These are phyloP conservation scores for Plantago ovata DNA, from an alignment of 257 asterid genomes.

Conservation along the genomic window DNA sequence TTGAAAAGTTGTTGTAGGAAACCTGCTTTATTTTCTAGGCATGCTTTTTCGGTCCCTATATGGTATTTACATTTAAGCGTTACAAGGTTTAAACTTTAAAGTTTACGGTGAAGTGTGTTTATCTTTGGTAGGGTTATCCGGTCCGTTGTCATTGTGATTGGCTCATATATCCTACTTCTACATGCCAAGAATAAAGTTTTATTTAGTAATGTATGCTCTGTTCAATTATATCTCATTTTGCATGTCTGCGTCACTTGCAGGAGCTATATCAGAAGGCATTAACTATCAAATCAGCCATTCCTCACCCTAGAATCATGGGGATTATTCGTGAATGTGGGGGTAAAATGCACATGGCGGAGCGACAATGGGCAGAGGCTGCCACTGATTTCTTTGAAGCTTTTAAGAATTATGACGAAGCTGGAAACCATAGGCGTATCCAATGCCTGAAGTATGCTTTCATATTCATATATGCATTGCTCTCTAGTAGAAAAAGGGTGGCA, in stretches of 20 bases:
- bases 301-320: constrained; percentile 99
- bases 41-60: too few species aligned
- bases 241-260: constrained; percentile 38
- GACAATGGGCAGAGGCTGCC: constrained; percentile 97
- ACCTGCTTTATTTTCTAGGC: too few species aligned
- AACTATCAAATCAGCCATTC: constrained; percentile 92
- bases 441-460: constrained; percentile 71
- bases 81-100: too few species aligned
- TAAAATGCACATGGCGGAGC: constrained; percentile 98
- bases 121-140: too few species aligned
- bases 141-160: too few species aligned
- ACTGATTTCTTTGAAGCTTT: constrained; percentile 99
- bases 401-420: constrained; percentile 98
- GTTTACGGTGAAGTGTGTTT: too few species aligned
- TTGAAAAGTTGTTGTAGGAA: too few species aligned
- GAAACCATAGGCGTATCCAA: constrained; percentile 94
- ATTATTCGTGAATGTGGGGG: constrained; percentile 99
- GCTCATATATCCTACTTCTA: too few species aligned
- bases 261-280: constrained; percentile 86
- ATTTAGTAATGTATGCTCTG: not conserved
- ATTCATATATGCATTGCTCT: constrained; percentile 6
- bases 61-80: too few species aligned
- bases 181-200: not conserved
- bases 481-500: constrained; percentile 18
- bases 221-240: constrained; percentile 12